Conservation (phyloP, 2,329 filamentous ascomycete genomes). For the Tolypocladium inflatum region DNA sequence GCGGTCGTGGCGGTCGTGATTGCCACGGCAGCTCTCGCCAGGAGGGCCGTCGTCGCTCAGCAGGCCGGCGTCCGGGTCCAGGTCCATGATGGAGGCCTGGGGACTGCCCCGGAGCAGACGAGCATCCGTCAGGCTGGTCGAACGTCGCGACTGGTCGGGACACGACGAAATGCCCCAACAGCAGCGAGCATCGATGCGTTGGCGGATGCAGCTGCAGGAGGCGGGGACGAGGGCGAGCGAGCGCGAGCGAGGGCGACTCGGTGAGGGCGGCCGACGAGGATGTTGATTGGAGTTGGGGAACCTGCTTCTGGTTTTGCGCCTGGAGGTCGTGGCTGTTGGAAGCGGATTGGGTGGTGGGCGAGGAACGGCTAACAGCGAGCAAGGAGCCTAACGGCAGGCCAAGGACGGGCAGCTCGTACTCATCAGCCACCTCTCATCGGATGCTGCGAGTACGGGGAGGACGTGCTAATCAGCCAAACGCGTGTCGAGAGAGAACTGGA, state of each 20-base stretch:
- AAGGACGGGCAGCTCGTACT: neutral
- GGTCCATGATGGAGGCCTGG: constrained; percentile 13
- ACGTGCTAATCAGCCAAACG: neutral
- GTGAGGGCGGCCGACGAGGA: constrained; percentile 1
- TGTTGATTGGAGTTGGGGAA: neutral
- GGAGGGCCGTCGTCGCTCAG: constrained; percentile 3
- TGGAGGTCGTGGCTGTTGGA: neutral
- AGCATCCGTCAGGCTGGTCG: constrained; percentile 33
- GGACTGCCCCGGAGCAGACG: constrained; percentile 27
- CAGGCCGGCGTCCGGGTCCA: constrained; percentile 20
- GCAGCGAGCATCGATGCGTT: constrained; percentile 37
- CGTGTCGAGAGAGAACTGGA: neutral
- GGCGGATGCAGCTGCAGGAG: constrained; percentile 11
- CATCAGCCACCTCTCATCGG: neutral
- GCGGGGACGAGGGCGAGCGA: neutral
- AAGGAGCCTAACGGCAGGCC: neutral
- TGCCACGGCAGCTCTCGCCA: constrained; percentile 12
- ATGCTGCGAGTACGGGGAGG: neutral
- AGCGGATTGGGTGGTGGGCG: neutral
- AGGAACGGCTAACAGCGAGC: neutral
- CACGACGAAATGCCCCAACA: constrained; percentile 31
- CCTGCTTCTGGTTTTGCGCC: neutral
- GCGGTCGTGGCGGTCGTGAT: constrained; percentile 14
- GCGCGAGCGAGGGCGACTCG: neutral
- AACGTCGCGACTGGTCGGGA: constrained; percentile 30